These are phyloP conservation scores for Colletotrichum euphorbiae DNA, from an alignment of 2,329 filamentous ascomycete species.

Conservation along the genomic window DNA sequence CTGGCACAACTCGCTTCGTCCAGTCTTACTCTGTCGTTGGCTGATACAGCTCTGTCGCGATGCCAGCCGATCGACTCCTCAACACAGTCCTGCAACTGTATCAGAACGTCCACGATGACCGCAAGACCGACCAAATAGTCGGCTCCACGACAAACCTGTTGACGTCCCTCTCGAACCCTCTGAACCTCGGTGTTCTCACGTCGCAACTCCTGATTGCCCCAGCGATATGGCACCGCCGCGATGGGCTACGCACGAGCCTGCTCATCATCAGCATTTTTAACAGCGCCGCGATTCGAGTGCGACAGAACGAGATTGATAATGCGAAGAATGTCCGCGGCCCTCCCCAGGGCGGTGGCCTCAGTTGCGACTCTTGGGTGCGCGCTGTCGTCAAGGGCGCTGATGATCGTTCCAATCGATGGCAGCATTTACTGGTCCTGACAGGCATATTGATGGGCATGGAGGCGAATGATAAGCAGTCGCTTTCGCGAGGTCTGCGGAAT, in stretches of 20 bases:
- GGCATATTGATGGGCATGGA: conserved; percentile 84
- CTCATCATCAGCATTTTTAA: conserved; percentile 79
- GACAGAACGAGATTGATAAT: conserved; percentile 58
- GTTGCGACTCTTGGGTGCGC: conserved; percentile 66
- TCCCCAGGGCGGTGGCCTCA: conserved; percentile 56
- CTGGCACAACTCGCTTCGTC: neutral
- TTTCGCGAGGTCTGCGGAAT: conserved; percentile 72
- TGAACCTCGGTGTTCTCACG: conserved; percentile 79
- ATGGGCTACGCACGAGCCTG: conserved; percentile 71
- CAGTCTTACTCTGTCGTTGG: neutral
- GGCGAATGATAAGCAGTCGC: conserved; percentile 68
- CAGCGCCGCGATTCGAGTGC: conserved; percentile 69
- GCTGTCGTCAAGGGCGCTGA: conserved; percentile 69
- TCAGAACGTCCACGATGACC: conserved; percentile 64
- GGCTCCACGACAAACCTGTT: conserved; percentile 76
- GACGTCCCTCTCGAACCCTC: conserved; percentile 76
- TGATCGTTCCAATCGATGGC: conserved; percentile 76
- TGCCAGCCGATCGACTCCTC: conserved; percentile 76
- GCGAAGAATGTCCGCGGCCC: conserved; percentile 44
- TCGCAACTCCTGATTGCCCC: conserved; percentile 78
- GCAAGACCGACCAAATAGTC: conserved; percentile 67
- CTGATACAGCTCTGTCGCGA: conserved; percentile 46
- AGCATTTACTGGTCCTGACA: conserved; percentile 83
- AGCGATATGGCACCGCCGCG: conserved; percentile 74
- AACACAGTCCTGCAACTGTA: conserved; percentile 73